Base-by-base conservation (phyloP, 2,329 filamentous ascomycete species). In the Hymenoscyphus fraxineus region DNA sequence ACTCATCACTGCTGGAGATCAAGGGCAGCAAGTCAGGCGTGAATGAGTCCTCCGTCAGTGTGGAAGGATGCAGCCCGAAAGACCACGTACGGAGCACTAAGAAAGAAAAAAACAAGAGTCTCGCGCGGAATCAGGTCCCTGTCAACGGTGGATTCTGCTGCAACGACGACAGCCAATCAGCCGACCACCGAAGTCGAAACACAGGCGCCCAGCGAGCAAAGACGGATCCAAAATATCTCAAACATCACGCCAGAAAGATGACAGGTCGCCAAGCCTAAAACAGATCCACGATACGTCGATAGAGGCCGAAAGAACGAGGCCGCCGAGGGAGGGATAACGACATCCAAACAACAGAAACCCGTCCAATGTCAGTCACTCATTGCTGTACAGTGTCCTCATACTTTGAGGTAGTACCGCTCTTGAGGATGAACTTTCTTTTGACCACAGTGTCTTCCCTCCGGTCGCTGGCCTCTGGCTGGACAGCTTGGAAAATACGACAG, bases 191-290 rank as follows among this genome's bases (percentile, higher is more conserved):
- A 60, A 61, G 39, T 31, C 66, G 68, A 69, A 69, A 69, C 68
- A 69, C 27, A 61, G 31, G 51, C 68, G 68, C 68, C 64, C 63
- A 65, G 62, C 19, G 40, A 40, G 54, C 40, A 64, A 60, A 22
- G 31, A 39, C 32, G 44, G 59, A 59, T 62, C 61, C 27, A 63
- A 61, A 67, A 69, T 65, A 66, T 68, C 67, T 69, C 67, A 69
- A 69, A 69, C 67, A 69, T 66, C 62, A 66, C 62, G 59, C 63
- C 64, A 63, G 51, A 54, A 38, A 41, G 27, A 47, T 66, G 64
- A 66, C 61, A 62, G 63, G 57, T 40, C n/a, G 59, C 56, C 62
- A 58, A 58, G 47, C 47, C 13, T 12, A 27, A 54, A 27, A 54
- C 47, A 15, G 47, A 54, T 22, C 44, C 12, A 19, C 12, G 35